These are phyloP conservation scores for Fusarium avenaceum DNA, from an alignment of 2,329 filamentous ascomycete species.

Conservation along the genomic window DNA sequence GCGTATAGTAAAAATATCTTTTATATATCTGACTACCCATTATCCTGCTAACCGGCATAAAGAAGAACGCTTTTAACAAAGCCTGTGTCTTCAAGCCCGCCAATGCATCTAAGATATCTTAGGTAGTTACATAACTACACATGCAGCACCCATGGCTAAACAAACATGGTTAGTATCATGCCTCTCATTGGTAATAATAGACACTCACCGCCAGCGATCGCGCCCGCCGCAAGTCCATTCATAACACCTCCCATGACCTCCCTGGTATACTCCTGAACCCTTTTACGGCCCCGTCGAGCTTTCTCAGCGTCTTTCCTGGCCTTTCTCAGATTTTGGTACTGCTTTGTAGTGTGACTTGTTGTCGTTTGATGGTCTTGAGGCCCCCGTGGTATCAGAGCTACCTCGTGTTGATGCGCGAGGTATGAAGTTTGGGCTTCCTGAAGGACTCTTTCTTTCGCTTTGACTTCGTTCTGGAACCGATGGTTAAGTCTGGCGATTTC, in stretches of 20 bases:
- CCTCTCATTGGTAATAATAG: background rate
- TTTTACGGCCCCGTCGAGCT: background rate
- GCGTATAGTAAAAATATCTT: too few species aligned
- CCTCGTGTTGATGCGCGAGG: background rate
- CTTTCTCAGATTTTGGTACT: background rate
- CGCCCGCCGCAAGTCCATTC: constrained; percentile 5
- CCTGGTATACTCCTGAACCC: background rate
- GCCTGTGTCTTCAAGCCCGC: too few species aligned
- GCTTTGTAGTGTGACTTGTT: background rate
- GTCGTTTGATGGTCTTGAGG: background rate
- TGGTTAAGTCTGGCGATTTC: background rate
- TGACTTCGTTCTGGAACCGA: background rate
- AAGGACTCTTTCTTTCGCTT: background rate
- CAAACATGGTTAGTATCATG: background rate
- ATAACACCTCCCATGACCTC: background rate
- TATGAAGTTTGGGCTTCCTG: constrained; percentile 4
- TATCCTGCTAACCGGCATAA: too few species aligned
- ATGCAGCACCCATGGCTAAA: background rate
- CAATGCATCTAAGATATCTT: too few species aligned
- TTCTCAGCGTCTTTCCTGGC: background rate
- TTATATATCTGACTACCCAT: too few species aligned
- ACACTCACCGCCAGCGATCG: background rate
- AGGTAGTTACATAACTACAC: background rate
- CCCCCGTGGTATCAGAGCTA: background rate
- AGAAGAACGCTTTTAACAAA: too few species aligned